Percentiles rank a stretch among this genome's conserved stretches.
These are phyloP conservation scores for Ensete glaucum DNA, from an alignment of 176 grass and related monocot species.

Conservation along the genomic window DNA sequence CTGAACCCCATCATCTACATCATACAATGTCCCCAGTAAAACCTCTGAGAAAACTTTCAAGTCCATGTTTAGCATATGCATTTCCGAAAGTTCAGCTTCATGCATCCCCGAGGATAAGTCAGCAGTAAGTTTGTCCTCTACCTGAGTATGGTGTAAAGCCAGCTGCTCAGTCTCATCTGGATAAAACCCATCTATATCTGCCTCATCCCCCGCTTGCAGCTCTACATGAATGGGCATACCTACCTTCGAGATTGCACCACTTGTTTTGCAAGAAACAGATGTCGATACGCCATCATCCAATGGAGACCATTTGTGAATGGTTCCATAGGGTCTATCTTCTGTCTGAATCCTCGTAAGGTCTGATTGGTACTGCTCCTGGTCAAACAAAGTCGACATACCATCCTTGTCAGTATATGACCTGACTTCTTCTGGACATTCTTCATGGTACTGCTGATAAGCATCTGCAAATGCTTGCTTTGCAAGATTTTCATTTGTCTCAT, in stretches of 20 bases:
- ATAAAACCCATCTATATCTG: not conserved
- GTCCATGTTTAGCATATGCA: conserved; percentile 44
- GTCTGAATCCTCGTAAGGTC: conserved; percentile 15
- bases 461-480: conserved; percentile 67
- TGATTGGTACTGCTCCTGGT: conserved; percentile 24
- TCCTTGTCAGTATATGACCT: conserved; percentile 24
- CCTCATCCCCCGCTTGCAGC: conserved; percentile 16
- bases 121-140: not conserved
- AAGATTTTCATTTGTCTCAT: conserved; percentile 82
- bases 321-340: conserved; percentile 18
- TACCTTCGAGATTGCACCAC: not conserved
- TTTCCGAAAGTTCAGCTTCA: conserved; percentile 56
- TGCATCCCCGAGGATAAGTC: conserved; percentile 20
- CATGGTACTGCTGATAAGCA: conserved; percentile 36
- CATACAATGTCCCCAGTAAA: conserved; percentile 48
- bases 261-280: conserved; percentile 24
- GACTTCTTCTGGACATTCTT: conserved; percentile 29
- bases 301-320: conserved; percentile 22
- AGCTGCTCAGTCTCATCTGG: not conserved
- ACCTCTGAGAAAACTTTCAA: conserved; percentile 67
- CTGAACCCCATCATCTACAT: conserved; percentile 45
- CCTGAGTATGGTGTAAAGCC: conserved; percentile 1
- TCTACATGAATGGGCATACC: not conserved
- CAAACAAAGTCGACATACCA: not conserved
- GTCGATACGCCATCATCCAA: conserved; percentile 22